A percentile compares a stretch with the other conserved stretches of the same genome.
phyloP scores from a whole-genome alignment of 306 rosid genomes.

The Fragaria vesca region DNA sequence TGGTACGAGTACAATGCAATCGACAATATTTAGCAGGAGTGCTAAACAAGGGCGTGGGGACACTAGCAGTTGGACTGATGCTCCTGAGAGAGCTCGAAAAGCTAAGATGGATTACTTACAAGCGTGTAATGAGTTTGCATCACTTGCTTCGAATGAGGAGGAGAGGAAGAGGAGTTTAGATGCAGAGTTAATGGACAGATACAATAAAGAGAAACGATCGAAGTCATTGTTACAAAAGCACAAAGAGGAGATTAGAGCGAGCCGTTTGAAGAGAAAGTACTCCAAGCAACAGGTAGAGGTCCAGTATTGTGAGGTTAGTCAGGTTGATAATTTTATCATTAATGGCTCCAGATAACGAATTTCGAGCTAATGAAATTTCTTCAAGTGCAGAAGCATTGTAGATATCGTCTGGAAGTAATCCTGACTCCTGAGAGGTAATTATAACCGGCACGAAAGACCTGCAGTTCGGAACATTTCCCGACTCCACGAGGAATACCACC shows the following conservation, averaged over 20 bases:
- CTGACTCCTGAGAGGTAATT: background rate
- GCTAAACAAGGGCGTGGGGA: no score
- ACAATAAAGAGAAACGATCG: slow-evolving; percentile 69
- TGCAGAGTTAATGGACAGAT: slow-evolving; percentile 84
- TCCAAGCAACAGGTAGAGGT: slow-evolving; percentile 28
- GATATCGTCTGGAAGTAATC: slow-evolving; percentile 1
- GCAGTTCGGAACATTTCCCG: background rate
- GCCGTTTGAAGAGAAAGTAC: slow-evolving; percentile 50
- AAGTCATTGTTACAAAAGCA: slow-evolving; percentile 74
- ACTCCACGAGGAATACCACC: background rate
- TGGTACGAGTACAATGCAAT: slow-evolving; percentile 48
- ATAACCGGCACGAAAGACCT: background rate
- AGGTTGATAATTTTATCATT: background rate
- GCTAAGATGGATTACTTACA: slow-evolving; percentile 85
- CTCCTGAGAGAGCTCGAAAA: slow-evolving; percentile 83
- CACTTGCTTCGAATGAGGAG: slow-evolving; percentile 71
- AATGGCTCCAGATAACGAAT: background rate
- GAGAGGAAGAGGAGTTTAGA: slow-evolving; percentile 50
- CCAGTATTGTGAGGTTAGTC: background rate
- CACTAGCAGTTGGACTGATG: background rate
- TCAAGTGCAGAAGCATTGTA: background rate
- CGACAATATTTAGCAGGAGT: slow-evolving; percentile 59
- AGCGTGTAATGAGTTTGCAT: slow-evolving; percentile 78
- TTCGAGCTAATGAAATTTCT: background rate
- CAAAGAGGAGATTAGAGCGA: slow-evolving; percentile 51